Conservation (phyloP, 2,329 filamentous ascomycete species). For the Cercospora berteroae region DNA sequence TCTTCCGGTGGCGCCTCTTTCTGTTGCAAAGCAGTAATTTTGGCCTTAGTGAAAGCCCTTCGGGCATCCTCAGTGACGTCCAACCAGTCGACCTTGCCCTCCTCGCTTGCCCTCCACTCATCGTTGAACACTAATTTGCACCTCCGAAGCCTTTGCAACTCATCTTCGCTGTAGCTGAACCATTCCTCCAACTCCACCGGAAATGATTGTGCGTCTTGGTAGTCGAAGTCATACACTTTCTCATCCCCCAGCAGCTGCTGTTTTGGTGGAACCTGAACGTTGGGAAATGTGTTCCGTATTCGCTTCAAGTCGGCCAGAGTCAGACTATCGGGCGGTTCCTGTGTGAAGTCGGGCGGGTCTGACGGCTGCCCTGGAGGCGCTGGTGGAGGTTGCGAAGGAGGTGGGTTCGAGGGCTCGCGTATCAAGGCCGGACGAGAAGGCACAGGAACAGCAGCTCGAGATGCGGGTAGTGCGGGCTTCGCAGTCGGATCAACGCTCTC, state of each 20-base stretch:
- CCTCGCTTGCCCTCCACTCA: slow-evolving; percentile 58
- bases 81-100: slow-evolving; percentile 60
- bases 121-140: slow-evolving; percentile 75
- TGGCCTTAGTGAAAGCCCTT: slow-evolving; percentile 55
- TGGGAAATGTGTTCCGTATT: slow-evolving; percentile 47
- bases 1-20: slow-evolving; percentile 35
- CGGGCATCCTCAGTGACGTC: slow-evolving; percentile 59
- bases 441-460: slow-evolving; percentile 19
- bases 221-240: slow-evolving; percentile 71
- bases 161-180: slow-evolving; percentile 89
- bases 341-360: slow-evolving; percentile 30
- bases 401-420: slow-evolving; percentile 44
- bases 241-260: slow-evolving; percentile 35
- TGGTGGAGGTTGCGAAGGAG: slow-evolving; percentile 45
- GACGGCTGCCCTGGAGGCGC: slow-evolving; percentile 41
- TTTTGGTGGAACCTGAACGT: slow-evolving; percentile 36
- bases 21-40: slow-evolving; percentile 40
- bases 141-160: slow-evolving; percentile 73
- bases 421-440: slow-evolving; percentile 40
- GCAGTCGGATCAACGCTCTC: slow-evolving; percentile 19
- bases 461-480: slow-evolving; percentile 24
- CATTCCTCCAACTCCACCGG: slow-evolving; percentile 94
- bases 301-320: slow-evolving; percentile 49
- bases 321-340: slow-evolving; percentile 44
- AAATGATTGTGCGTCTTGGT: slow-evolving; percentile 56